Base-by-base conservation (phyloP, 129 eudicot genomes). In the Calendula officinalis region DNA sequence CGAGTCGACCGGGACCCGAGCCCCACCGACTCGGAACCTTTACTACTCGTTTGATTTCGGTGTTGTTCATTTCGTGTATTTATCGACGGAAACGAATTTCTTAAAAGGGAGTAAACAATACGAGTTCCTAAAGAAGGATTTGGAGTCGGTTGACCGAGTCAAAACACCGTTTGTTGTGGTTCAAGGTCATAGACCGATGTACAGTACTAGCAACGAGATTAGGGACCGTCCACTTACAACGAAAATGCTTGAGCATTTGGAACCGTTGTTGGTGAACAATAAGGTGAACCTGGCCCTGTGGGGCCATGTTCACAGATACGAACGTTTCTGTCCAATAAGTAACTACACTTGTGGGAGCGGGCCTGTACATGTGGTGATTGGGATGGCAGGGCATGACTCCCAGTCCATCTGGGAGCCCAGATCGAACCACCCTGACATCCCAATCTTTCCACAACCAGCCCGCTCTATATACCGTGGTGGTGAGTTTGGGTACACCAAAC, bases 111-210 rank as follows among this genome's bases (percentile, higher is more conserved):
- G 99, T 42, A 69, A 72, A 45, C 99, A 94, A 43, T 78, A 88
- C 17, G 76, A 86, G 44, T 94, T 94, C 38, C 50, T 94, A 67
- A 88, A 94, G 77, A 80, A 73, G 32, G 99, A 94, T 74, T 75
- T 94, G 81, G 99, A 88, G 72, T 83, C 87, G 1, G 95, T 88
- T 32, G 83, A 94, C 64, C 78, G 99, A 50, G 81, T 64, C 60
- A 94, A 82, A 73, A 94, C 95, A 2, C 99, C 99, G 8, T 94
- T 78, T 72, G 97, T 94, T 15, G 95, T 94, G 7, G 84, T 94
- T 40, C 99, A 94, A 50, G 99, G 99, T 59, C 99, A 94, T 69
- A 79, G 99, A 72, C 99, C 99, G 45, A 94, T 94, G 99, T 94
- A 94, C 95, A 94, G 92, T 5, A 88, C 92, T 0, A 94, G 99